Percentiles rank a stretch among this genome's conserved stretches.
Evolutionary conservation across 495 filamentous ascomycete species (phyloP).

Genomic region (Penicillium samsonianum): DNA sequence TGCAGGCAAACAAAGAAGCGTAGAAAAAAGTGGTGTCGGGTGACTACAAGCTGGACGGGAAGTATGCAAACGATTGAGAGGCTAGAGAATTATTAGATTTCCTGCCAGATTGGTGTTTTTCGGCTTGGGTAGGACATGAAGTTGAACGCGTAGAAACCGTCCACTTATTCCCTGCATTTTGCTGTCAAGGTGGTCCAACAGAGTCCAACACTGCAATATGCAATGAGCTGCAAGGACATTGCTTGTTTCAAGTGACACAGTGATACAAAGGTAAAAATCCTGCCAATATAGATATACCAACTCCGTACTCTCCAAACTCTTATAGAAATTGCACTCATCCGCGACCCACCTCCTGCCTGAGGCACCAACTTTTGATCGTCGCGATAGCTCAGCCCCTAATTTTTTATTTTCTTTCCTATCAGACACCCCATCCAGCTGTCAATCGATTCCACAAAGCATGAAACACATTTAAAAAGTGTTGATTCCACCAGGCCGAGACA

Average conservation of each 20-base stretch:
- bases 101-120: neutral
- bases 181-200: neutral
- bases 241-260: neutral
- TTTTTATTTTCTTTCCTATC: neutral
- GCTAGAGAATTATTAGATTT: neutral
- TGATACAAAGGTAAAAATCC: neutral
- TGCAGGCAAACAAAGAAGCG: constrained; percentile 13
- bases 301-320: neutral
- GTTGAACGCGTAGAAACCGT: neutral
- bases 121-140: neutral
- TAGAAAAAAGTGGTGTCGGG: neutral
- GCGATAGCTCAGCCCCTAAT: constrained; percentile 6
- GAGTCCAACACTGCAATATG: neutral
- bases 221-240: neutral
- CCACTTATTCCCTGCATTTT: neutral
- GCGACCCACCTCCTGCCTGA: constrained; percentile 6
- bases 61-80: neutral
- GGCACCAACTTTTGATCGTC: neutral
- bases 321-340: neutral
- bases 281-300: neutral
- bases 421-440: neutral
- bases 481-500: neutral
- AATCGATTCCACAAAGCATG: neutral
- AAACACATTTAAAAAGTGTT: neutral
- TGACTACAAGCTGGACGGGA: no score